Percentiles rank a stretch among this genome's conserved stretches.
Conservation (phyloP, 139 green algal species). For the Tetradesmus obliquus region DNA sequence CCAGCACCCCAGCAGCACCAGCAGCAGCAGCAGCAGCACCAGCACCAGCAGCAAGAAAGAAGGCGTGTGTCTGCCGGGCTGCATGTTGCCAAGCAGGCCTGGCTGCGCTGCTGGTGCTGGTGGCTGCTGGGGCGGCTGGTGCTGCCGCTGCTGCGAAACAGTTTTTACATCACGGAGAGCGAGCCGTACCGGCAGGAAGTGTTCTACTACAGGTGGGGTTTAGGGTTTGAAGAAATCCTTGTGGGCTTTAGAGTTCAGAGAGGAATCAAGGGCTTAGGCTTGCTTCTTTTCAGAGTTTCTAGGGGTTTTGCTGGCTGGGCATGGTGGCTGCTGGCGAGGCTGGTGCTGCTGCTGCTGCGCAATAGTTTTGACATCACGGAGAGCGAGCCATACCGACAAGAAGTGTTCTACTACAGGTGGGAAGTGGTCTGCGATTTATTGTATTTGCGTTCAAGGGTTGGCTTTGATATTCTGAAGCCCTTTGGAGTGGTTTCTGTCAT, state of each 20-base stretch:
- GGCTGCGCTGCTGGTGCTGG: constrained; percentile 72
- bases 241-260: background rate
- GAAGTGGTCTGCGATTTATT: background rate
- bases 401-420: constrained; percentile 86
- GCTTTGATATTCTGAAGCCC: no score
- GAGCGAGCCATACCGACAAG: constrained; percentile 79
- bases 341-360: constrained; percentile 86
- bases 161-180: constrained; percentile 94
- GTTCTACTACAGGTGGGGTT: constrained; percentile 79
- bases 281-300: no score
- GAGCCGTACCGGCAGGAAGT: constrained; percentile 84
- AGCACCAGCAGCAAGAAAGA: constrained; percentile 20
- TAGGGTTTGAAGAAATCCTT: background rate
- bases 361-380: constrained; percentile 93
- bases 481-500: no score
- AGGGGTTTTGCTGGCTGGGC: constrained; percentile 64
- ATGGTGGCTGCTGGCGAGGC: constrained; percentile 76
- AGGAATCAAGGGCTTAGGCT: no score
- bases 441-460: background rate
- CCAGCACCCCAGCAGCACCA: background rate
- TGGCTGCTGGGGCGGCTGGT: constrained; percentile 83
- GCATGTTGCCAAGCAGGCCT: constrained; percentile 36
- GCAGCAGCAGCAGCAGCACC: background rate
- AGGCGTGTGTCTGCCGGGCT: constrained; percentile 13
- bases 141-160: constrained; percentile 82